These are phyloP conservation scores for Medicago arabica DNA, from an alignment of 306 rosid genomes.

Conservation along the genomic window DNA sequence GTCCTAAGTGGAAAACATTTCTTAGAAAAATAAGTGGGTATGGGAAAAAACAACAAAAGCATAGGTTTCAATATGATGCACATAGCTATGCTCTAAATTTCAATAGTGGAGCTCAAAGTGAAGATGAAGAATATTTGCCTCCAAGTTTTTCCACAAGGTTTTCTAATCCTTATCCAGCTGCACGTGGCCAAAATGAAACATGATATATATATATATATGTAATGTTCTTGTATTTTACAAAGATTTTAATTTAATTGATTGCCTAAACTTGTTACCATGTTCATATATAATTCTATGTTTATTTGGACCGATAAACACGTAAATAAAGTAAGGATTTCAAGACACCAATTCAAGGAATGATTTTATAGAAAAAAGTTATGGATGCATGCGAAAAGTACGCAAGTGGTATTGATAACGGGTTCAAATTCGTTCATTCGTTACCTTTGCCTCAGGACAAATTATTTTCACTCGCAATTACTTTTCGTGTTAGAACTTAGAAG, in stretches of 20 bases:
- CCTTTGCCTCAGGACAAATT: constrained; percentile 35
- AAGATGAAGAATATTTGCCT: constrained; percentile 52
- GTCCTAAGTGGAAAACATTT: constrained; percentile 81
- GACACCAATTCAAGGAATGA: background rate
- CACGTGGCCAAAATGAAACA: constrained; percentile 34
- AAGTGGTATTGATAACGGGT: background rate
- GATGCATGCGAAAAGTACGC: constrained; percentile 33
- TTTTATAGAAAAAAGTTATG: constrained; percentile 20
- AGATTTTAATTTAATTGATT: constrained; percentile 10
- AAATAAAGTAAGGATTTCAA: constrained; percentile 12
- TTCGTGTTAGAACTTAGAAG: constrained; percentile 12
- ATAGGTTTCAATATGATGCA: constrained; percentile 66
- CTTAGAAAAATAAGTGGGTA: constrained; percentile 66
- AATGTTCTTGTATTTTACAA: background rate
- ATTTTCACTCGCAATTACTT: constrained; percentile 14
- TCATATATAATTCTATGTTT: background rate
- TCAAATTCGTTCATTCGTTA: constrained; percentile 24
- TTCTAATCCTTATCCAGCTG: constrained; percentile 47
- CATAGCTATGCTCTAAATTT: constrained; percentile 81
- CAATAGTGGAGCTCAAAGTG: constrained; percentile 52
- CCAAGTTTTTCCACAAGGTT: constrained; percentile 60
- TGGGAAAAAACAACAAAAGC: constrained; percentile 40
- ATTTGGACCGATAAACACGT: background rate
- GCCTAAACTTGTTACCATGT: constrained; percentile 6
- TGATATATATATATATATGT: background rate